Conservation (phyloP, 768 basidiomycete species). For the Pulveroboletus ravenelii region DNA sequence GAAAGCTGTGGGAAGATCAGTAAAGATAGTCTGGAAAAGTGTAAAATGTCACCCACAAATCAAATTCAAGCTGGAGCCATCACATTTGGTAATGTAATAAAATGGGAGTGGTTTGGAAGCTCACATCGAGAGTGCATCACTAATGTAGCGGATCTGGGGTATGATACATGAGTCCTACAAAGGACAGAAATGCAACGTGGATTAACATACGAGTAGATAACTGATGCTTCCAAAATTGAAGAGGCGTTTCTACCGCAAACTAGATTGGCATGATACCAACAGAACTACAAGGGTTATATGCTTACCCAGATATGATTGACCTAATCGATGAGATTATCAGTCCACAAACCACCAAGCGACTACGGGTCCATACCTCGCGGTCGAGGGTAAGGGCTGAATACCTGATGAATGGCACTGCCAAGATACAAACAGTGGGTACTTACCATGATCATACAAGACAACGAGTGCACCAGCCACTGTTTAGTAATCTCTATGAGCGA, state of each 20-base stretch:
- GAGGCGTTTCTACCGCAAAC: slow-evolving; percentile 1
- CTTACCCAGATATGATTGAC: slow-evolving; percentile 21
- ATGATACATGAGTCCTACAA: not conserved
- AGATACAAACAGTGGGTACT: not conserved
- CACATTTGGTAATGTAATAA: not conserved
- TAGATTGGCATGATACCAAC: not conserved
- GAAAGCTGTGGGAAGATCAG: slow-evolving; percentile 9
- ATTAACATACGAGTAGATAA: slow-evolving; percentile 20
- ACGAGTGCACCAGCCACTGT: slow-evolving; percentile 6
- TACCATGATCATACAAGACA: slow-evolving; percentile 20
- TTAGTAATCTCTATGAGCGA: not conserved
- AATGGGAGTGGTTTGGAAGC: not conserved
- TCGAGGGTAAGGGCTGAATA: slow-evolving; percentile 12
- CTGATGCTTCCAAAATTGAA: slow-evolving; percentile 14
- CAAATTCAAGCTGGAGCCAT: slow-evolving; percentile 7
- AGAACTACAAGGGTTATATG: not conserved
- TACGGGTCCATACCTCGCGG: slow-evolving; percentile 10
- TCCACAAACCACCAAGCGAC: not conserved
- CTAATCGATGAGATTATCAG: not conserved
- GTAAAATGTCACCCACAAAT: not conserved
- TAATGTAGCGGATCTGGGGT: slow-evolving; percentile 23
- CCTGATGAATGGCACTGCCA: not conserved
- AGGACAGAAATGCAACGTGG: not conserved
- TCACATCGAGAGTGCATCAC: slow-evolving; percentile 18
- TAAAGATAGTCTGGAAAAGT: not conserved